Evolutionary conservation across 2,329 filamentous ascomycete genomes (phyloP).

Genomic region (Orbilia quercus): DNA sequence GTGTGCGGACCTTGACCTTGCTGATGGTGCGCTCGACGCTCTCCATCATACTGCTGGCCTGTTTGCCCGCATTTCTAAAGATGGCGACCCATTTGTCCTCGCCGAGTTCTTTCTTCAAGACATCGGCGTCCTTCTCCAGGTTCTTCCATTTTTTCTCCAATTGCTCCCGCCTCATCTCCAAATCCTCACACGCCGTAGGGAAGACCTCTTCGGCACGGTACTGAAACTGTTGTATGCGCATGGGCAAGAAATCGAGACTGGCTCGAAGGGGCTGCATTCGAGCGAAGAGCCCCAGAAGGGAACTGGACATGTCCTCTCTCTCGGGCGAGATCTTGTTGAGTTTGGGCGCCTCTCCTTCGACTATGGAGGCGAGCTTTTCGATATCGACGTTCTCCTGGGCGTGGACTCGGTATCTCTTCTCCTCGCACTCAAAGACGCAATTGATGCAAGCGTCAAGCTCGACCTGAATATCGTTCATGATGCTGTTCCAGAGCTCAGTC

Average conservation of each 20-base stretch:
- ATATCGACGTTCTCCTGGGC: conserved; percentile 77
- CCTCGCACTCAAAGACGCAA: conserved; percentile 97
- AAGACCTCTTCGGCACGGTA: conserved; percentile 80
- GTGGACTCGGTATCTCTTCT: conserved; percentile 81
- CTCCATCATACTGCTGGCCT: conserved; percentile 92
- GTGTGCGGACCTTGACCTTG: conserved; percentile 71
- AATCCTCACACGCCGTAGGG: conserved; percentile 88
- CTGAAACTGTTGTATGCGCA: conserved; percentile 89
- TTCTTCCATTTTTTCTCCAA: conserved; percentile 89
- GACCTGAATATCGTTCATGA: conserved; percentile 89
- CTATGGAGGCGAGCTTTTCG: conserved; percentile 89
- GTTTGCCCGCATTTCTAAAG: conserved; percentile 83
- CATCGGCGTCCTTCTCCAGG: conserved; percentile 89
- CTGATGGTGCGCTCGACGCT: conserved; percentile 87
- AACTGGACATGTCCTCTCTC: conserved; percentile 75
- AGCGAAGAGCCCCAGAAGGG: conserved; percentile 88
- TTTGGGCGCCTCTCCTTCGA: conserved; percentile 71
- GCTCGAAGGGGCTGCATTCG: conserved; percentile 93
- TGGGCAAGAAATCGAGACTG: conserved; percentile 93
- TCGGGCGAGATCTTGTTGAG: conserved; percentile 58
- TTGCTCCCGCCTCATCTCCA: conserved; percentile 77
- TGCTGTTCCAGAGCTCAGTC: conserved; percentile 95
- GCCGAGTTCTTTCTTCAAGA: conserved; percentile 85
- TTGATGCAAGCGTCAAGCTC: conserved; percentile 75
- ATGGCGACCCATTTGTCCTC: conserved; percentile 97